Evolutionary conservation across 352 stramenopile species (phyloP).

Genomic region (Aphanomyces euteiches): DNA sequence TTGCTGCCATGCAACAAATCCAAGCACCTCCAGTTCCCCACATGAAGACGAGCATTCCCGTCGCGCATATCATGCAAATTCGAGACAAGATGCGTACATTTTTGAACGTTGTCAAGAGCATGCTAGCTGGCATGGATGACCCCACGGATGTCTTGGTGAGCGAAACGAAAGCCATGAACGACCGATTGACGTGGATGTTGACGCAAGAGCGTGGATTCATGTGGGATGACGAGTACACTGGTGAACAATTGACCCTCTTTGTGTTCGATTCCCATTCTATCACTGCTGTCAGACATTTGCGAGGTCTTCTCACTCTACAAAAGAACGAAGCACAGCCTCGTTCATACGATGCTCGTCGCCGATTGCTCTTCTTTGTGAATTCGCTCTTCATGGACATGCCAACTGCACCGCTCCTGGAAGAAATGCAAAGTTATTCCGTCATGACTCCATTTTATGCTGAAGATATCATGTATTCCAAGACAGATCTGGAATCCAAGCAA

Average conservation of each 20-base stretch:
- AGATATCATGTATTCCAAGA: constrained; percentile 96
- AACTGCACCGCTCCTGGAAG: constrained; percentile 91
- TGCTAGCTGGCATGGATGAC: constrained; percentile 56
- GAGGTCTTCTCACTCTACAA: constrained; percentile 94
- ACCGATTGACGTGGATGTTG: constrained; percentile 95
- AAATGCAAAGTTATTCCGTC: constrained; percentile 99
- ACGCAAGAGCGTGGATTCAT: constrained; percentile 98
- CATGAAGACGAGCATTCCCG: constrained; percentile 66
- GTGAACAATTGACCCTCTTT: constrained; percentile 88
- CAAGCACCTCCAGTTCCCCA: constrained; percentile 59
- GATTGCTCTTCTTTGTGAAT: constrained; percentile 98
- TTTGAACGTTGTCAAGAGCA: constrained; percentile 89
- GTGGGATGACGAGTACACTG: constrained; percentile 97
- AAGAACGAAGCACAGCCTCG: constrained; percentile 96
- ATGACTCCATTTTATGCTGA: constrained; percentile 99
- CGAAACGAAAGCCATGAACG: constrained; percentile 89
- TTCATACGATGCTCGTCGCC: constrained; percentile 93
- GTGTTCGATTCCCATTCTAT: constrained; percentile 77
- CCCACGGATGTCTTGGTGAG: constrained; percentile 71
- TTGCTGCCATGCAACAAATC: constrained; percentile 70
- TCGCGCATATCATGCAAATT: constrained; percentile 84
- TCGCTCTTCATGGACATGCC: constrained; percentile 99
- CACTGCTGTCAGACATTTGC: constrained; percentile 83
- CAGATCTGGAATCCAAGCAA: constrained; percentile 94
- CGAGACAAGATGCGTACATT: constrained; percentile 94